Conservation (phyloP, 2,329 filamentous ascomycete genomes). For the Lachnellula subtilissima region DNA sequence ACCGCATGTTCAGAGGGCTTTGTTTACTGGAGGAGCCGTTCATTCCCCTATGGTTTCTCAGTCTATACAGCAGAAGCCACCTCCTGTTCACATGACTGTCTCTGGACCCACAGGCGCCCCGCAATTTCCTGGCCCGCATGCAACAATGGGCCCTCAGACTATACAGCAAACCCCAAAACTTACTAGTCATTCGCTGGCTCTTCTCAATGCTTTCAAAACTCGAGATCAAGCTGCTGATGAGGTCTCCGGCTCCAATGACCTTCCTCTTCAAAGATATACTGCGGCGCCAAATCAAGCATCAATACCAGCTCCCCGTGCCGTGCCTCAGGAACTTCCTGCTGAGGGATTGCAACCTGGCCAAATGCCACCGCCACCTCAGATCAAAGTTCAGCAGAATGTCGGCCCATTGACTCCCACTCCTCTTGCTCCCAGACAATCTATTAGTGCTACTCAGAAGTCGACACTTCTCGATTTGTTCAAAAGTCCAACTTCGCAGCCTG, state of each 20-base stretch:
- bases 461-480: constrained; percentile 30
- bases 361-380: constrained; percentile 1
- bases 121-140: constrained; percentile 25
- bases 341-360: constrained; percentile 14
- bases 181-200: constrained; percentile 39
- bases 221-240: constrained; percentile 19
- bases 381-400: constrained; percentile 7
- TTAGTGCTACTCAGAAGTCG: constrained; percentile 27
- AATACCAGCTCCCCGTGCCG: constrained; percentile 1
- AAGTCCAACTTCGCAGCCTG: constrained; percentile 21
- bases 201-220: constrained; percentile 42
- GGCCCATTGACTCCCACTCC: constrained; percentile 8
- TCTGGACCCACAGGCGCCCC: constrained; percentile 16
- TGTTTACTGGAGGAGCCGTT: constrained; percentile 40
- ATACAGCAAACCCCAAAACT: constrained; percentile 30
- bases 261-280: constrained; percentile 14
- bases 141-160: constrained; percentile 23
- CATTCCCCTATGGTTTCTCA: constrained; percentile 29
- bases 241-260: constrained; percentile 9
- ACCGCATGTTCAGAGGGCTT: constrained; percentile 50
- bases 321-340: constrained; percentile 27
- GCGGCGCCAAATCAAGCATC: constrained; percentile 12
- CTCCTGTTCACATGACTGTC: constrained; percentile 4
- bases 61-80: constrained; percentile 23
- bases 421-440: constrained; percentile 17